These are phyloP conservation scores for Eimeria maxima DNA, from an alignment of 169 alveolate species.

Conservation along the genomic window DNA sequence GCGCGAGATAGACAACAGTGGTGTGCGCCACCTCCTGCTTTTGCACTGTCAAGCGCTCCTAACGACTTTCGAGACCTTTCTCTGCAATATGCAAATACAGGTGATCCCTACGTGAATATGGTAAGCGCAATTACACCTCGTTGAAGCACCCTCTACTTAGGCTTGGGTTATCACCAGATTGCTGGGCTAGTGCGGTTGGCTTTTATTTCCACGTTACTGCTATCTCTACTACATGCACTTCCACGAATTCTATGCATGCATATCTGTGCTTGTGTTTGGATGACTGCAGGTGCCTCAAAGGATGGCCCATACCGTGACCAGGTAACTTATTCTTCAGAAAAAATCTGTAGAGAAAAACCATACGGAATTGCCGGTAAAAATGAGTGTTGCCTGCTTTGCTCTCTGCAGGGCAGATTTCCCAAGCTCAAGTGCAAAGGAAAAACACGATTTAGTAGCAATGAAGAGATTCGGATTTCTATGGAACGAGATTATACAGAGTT, in stretches of 20 bases:
- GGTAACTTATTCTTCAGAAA: not conserved
- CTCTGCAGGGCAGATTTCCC: not conserved
- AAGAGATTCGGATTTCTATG: slow-evolving; percentile 80
- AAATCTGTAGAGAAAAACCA: not conserved
- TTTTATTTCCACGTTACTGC: not conserved
- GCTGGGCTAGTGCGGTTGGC: not conserved
- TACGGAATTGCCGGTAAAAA: not conserved
- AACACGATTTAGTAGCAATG: slow-evolving; percentile 12
- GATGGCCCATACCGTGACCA: not conserved
- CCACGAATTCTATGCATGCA: not conserved
- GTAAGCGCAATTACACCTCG: not conserved
- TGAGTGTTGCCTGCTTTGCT: not conserved
- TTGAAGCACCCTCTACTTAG: not conserved
- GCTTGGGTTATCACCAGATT: not conserved
- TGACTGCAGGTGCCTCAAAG: slow-evolving; percentile 27
- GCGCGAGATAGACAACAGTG: not conserved
- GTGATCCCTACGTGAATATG: slow-evolving; percentile 79
- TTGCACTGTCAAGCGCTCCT: not conserved
- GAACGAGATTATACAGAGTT: slow-evolving; percentile 80
- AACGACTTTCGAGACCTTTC: slow-evolving; percentile 15
- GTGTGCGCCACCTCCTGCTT: not conserved
- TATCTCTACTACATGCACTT: not conserved
- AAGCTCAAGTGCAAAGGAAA: not conserved
- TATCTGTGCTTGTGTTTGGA: not conserved
- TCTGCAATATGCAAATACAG: slow-evolving; percentile 63